Percentiles rank a stretch among this genome's conserved stretches.
phyloP scores from a whole-genome alignment of 2,329 filamentous ascomycete genomes.

The Graphium sp. region DNA sequence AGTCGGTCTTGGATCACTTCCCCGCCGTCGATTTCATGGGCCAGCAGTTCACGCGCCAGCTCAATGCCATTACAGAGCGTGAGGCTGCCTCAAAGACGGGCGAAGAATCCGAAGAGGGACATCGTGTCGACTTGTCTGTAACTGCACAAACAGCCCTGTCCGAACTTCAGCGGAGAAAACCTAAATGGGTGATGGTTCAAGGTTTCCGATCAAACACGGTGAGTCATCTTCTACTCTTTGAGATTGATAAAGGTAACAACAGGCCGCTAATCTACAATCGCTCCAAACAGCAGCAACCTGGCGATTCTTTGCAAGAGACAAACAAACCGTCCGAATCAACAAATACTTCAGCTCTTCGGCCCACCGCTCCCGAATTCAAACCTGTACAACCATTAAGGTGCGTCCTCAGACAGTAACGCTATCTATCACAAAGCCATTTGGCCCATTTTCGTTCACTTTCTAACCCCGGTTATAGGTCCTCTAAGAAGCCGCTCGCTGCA shows the following conservation, averaged over 20 bases:
- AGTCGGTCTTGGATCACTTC: constrained; percentile 65
- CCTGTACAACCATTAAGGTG: constrained; percentile 24
- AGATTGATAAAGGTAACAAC: constrained; percentile 10
- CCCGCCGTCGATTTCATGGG: constrained; percentile 86
- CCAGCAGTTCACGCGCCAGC: constrained; percentile 41
- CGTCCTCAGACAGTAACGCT: constrained; percentile 7
- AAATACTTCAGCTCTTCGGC: constrained; percentile 26
- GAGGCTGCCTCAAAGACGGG: constrained; percentile 33
- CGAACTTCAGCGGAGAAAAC: constrained; percentile 48
- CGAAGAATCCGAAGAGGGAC: constrained; percentile 32
- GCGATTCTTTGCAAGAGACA: constrained; percentile 11
- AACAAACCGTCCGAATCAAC: constrained; percentile 11
- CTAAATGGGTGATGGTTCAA: constrained; percentile 58
- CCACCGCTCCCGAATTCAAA: constrained; percentile 49
- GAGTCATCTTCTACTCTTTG: constrained; percentile 11
- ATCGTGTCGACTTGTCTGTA: constrained; percentile 58
- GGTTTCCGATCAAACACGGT: constrained; percentile 53
- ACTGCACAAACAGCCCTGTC: constrained; percentile 56
- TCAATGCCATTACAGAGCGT: constrained; percentile 48
- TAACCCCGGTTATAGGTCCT: constrained; percentile 9
- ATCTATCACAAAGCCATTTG: too few species aligned
- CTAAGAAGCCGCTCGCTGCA: constrained; percentile 9
- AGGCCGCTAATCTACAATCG: too few species aligned
- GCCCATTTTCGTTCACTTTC: constrained; percentile 8
- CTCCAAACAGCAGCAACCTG: too few species aligned